These are phyloP conservation scores for Fusarium secorum DNA, from an alignment of 2,329 filamentous ascomycete genomes.

Conservation along the genomic window DNA sequence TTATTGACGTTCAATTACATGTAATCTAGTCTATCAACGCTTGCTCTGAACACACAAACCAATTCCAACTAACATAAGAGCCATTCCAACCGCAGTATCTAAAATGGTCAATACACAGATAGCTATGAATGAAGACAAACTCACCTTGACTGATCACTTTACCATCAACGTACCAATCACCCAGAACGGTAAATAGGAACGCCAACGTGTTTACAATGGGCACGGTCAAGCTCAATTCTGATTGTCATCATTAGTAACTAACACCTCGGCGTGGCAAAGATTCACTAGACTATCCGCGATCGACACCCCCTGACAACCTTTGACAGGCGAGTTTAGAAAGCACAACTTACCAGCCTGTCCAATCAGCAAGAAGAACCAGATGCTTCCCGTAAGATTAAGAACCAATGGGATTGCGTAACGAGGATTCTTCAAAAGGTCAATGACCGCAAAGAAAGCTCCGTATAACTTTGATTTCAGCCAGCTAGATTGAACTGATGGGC, in stretches of 20 bases:
- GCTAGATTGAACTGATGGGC: slow-evolving; percentile 60
- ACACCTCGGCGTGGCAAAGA: slow-evolving; percentile 12
- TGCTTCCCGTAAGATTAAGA: slow-evolving; percentile 88
- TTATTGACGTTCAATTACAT: slow-evolving; percentile 1
- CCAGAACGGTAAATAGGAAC: slow-evolving; percentile 94
- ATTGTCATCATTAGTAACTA: slow-evolving; percentile 24
- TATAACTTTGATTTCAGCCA: slow-evolving; percentile 70
- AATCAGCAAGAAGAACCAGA: slow-evolving; percentile 97
- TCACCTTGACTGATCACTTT: slow-evolving; percentile 86
- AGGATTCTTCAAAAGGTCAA: slow-evolving; percentile 81
- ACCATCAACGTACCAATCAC: slow-evolving; percentile 92
- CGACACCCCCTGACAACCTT: slow-evolving; percentile 9
- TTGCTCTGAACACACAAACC: slow-evolving; percentile 82
- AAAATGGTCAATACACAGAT: neutral
- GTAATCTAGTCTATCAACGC: slow-evolving; percentile 37
- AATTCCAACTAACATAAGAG: slow-evolving; percentile 79
- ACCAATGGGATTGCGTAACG: slow-evolving; percentile 85
- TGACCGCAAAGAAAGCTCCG: slow-evolving; percentile 74
- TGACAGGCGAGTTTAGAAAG: slow-evolving; percentile 14
- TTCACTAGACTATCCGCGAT: slow-evolving; percentile 23
- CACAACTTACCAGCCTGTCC: slow-evolving; percentile 79
- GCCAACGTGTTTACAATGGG: slow-evolving; percentile 94
- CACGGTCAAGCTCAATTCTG: slow-evolving; percentile 91
- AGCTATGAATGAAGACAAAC: slow-evolving; percentile 29
- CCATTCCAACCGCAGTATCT: slow-evolving; percentile 88